Conservation (phyloP, 2,329 filamentous ascomycete genomes). For the Ceratocystis lukuohia region DNA sequence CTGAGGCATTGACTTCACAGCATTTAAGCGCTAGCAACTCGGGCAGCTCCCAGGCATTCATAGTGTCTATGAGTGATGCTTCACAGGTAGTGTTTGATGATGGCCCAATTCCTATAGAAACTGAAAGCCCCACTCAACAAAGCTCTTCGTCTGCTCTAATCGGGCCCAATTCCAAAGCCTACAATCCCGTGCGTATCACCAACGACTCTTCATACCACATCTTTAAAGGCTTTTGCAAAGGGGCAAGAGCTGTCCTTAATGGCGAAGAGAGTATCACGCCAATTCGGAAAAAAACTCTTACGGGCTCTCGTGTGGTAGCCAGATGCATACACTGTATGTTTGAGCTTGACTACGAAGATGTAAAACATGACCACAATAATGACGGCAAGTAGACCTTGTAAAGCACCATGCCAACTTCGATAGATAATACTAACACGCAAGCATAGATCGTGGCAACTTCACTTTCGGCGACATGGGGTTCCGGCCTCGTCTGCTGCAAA, state of each 20-base stretch:
- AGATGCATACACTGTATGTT: slow-evolving; percentile 41
- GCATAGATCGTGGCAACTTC: slow-evolving; percentile 36
- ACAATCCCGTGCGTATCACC: slow-evolving; percentile 12
- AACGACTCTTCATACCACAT: slow-evolving; percentile 37
- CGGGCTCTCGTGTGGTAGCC: slow-evolving; percentile 35
- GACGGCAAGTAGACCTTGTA: slow-evolving; percentile 29
- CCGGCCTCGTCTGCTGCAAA: slow-evolving; percentile 42
- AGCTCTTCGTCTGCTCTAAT: background rate
- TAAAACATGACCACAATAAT: slow-evolving; percentile 40
- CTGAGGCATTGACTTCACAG: background rate
- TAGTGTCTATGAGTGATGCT: background rate
- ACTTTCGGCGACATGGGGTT: slow-evolving; percentile 35
- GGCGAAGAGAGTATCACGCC: slow-evolving; percentile 39
- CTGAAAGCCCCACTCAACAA: slow-evolving; percentile 20
- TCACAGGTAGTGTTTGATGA: slow-evolving; percentile 21
- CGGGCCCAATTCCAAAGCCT: background rate
- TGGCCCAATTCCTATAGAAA: slow-evolving; percentile 29
- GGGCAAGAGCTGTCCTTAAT: slow-evolving; percentile 36
- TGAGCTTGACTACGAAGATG: slow-evolving; percentile 39
- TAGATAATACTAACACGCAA: background rate
- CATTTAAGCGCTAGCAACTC: background rate
- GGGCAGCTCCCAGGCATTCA: background rate
- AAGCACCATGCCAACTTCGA: background rate
- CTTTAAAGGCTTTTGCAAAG: slow-evolving; percentile 42
- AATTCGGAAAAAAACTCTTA: slow-evolving; percentile 31